Percentiles rank a stretch among this genome's conserved stretches.
phyloP scores from a whole-genome alignment of 768 basidiomycete species.

The Lyophyllum decastes region DNA sequence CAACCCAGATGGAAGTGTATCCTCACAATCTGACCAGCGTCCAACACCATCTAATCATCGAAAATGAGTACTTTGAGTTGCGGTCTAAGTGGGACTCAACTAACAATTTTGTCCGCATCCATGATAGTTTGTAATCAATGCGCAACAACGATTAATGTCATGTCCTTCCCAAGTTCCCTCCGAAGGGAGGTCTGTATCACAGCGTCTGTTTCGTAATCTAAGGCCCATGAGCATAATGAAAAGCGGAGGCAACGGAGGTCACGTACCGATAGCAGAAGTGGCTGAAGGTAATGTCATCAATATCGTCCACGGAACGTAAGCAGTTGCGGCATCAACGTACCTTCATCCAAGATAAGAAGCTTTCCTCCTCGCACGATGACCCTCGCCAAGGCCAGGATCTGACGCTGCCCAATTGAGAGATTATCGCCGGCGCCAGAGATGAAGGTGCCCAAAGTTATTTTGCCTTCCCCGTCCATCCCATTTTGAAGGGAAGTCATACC shows the following conservation, averaged over 20 bases:
- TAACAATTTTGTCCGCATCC: constrained; percentile 56
- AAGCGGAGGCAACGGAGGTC: background rate
- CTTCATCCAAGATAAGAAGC: constrained; percentile 61
- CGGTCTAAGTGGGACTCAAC: constrained; percentile 5
- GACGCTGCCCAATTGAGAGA: constrained; percentile 76
- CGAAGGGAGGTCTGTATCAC: constrained; percentile 71
- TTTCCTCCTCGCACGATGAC: constrained; percentile 57
- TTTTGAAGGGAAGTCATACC: constrained; percentile 37
- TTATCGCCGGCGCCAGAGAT: constrained; percentile 60
- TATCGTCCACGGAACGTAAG: constrained; percentile 16
- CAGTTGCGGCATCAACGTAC: constrained; percentile 39
- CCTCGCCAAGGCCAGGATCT: constrained; percentile 67
- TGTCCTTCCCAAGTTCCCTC: constrained; percentile 55
- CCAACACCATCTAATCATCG: constrained; percentile 9
- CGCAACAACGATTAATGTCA: constrained; percentile 65
- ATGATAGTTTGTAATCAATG: constrained; percentile 70
- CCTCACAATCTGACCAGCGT: constrained; percentile 8
- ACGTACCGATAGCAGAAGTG: constrained; percentile 48
- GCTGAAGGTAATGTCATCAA: constrained; percentile 22
- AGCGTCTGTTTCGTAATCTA: constrained; percentile 60
- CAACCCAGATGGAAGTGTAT: background rate
- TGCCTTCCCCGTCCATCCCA: constrained; percentile 41
- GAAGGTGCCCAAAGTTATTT: constrained; percentile 43
- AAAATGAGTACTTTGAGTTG: background rate
- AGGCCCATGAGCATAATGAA: background rate